Evolutionary conservation across 306 rosid genomes (phyloP), one percentile per base, ranked within the genome.

Genomic region (Cicer pinnatifidum): DNA sequence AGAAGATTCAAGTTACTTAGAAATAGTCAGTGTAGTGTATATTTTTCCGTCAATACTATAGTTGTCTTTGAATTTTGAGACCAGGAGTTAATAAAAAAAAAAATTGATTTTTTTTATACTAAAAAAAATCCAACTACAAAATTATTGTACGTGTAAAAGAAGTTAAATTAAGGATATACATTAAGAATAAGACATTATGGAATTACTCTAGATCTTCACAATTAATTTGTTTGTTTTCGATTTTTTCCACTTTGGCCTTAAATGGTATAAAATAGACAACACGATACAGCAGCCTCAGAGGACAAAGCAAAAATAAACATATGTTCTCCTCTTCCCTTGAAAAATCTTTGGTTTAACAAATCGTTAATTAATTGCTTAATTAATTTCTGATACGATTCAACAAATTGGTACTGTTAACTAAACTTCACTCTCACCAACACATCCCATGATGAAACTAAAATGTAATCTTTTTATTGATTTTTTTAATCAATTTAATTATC

Each of bases 221-320:
- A 37, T 28, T 28, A 28, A 6, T 73, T 78, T 82, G 77, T 82
- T 78, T 82, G 77, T 78, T 68, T 73, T 45, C 43, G 37, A 40
- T 33, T 47, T 39, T 82, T 67, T 28, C 69, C 46, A 52, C 74
- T 7, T 7, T 59, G 20, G 3, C 47, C 40, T 9, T 73, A n/a
- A 28, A 50, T 60, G 54, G 20, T 58, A 16, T 71, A 71, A 39
- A 71, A 56, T 48, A 53, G 82, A 66, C 82, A 76, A 28, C 75
- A 72, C 61, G 35, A 66, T 11, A 39, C 8, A 76, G 82, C 82
- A 67, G 85, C 77, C 85, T 62, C 50, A 44, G 58, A 78, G 45
- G 60, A 73, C 67, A 59, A 76, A 73, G 59, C 69, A 67, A 84
- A 84, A 39, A 62, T 41, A 46, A 62, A 39, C 51, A 72, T 28